phyloP scores from a whole-genome alignment of 2,329 filamentous ascomycete species.

The Camptophora hylomeconis region DNA sequence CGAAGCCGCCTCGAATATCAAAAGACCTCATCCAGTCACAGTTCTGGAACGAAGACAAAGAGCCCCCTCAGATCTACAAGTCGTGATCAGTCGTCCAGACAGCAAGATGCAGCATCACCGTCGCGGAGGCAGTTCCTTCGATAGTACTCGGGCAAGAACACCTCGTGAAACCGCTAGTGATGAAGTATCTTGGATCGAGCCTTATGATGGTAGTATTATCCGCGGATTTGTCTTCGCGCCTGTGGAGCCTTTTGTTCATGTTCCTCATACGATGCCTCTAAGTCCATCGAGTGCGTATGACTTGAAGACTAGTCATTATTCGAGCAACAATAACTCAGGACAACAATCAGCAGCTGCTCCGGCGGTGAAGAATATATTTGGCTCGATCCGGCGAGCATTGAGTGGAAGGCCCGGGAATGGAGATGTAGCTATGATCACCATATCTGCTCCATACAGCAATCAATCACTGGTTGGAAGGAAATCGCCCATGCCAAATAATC shows the following conservation, averaged over 20 bases:
- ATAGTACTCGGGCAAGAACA: constrained; percentile 46
- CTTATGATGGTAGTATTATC: constrained; percentile 59
- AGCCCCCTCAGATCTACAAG: constrained; percentile 18
- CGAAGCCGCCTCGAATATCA: too few species aligned
- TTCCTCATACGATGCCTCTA: constrained; percentile 12
- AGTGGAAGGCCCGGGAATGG: constrained; percentile 41
- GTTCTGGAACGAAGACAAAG: constrained; percentile 21
- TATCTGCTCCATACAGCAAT: constrained; percentile 11
- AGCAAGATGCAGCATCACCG: too few species aligned
- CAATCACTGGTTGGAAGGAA: constrained; percentile 25
- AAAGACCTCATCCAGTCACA: constrained; percentile 32
- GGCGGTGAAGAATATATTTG: constrained; percentile 74
- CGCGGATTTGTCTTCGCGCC: constrained; percentile 76
- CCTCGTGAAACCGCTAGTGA: constrained; percentile 47
- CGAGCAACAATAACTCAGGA: constrained; percentile 18
- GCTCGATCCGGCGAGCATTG: constrained; percentile 70
- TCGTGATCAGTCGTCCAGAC: constrained; percentile 40
- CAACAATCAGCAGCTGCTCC: constrained; percentile 28
- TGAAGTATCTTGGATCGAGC: constrained; percentile 14
- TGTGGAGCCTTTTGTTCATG: constrained; percentile 58
- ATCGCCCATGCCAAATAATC: constrained; percentile 29
- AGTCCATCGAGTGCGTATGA: constrained; percentile 2
- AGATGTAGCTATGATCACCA: constrained; percentile 13
- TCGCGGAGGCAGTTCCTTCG: constrained; percentile 65
- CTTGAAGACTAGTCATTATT: too few species aligned